A percentile compares a stretch with the other conserved stretches of the same genome.
Evolutionary conservation across 2,329 filamentous ascomycete species (phyloP).

Genomic region (Beauveria sp.): DNA sequence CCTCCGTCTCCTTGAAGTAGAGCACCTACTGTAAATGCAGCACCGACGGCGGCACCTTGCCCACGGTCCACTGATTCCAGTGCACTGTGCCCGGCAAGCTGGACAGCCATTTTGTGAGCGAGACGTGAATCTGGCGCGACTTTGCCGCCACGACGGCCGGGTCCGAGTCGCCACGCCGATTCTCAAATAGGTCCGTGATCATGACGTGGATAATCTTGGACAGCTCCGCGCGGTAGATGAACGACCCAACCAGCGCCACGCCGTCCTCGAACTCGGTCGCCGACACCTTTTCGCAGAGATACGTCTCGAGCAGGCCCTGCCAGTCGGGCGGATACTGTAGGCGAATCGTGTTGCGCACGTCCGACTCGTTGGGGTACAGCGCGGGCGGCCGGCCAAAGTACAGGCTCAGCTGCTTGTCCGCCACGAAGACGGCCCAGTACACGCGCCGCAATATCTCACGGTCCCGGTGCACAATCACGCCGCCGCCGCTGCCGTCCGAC

Average conservation of each 20-base stretch:
- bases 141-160: conserved; percentile 33
- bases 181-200: conserved; percentile 44
- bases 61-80: conserved; percentile 44
- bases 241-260: conserved; percentile 33
- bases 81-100: conserved; percentile 38
- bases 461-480: conserved; percentile 23
- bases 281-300: conserved; percentile 36
- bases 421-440: conserved; percentile 44
- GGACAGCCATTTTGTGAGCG: conserved; percentile 39
- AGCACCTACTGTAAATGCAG: conserved; percentile 36
- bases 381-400: conserved; percentile 45
- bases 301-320: conserved; percentile 39
- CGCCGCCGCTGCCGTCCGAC: too few relatives aligned
- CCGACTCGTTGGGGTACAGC: conserved; percentile 40
- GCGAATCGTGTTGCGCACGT: conserved; percentile 40
- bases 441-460: conserved; percentile 41
- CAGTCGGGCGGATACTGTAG: conserved; percentile 43
- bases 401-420: conserved; percentile 43
- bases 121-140: conserved; percentile 37
- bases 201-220: conserved; percentile 42
- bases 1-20: not conserved
- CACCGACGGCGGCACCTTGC: conserved; percentile 36
- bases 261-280: conserved; percentile 41
- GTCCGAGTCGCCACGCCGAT: conserved; percentile 34
- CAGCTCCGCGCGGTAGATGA: conserved; percentile 40